Evolutionary conservation across 2,329 filamentous ascomycete species (phyloP).

Genomic region (Zalaria obscura): DNA sequence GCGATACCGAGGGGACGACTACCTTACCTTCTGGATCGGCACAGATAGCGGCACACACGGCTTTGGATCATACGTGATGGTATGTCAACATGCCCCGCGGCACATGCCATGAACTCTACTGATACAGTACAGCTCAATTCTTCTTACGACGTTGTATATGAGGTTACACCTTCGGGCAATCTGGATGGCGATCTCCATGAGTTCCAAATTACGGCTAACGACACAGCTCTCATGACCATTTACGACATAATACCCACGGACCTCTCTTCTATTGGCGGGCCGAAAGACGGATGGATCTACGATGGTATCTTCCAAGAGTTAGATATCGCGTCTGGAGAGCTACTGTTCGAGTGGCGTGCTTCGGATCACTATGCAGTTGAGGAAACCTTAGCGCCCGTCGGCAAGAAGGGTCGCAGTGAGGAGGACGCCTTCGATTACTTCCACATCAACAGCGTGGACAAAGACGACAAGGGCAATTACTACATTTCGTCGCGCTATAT

Average conservation of each 20-base stretch:
- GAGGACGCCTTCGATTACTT: slow-evolving; percentile 33
- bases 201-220: slow-evolving; percentile 25
- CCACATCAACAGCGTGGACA: slow-evolving; percentile 40
- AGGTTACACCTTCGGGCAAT: slow-evolving; percentile 16
- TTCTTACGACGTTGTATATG: slow-evolving; percentile 17
- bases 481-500: slow-evolving; percentile 36
- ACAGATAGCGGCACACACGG: slow-evolving; percentile 13
- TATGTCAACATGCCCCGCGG: slow-evolving; percentile 15
- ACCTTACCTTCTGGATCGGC: slow-evolving; percentile 25
- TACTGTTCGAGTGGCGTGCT: slow-evolving; percentile 27
- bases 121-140: slow-evolving; percentile 7
- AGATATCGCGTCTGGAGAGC: slow-evolving; percentile 23
- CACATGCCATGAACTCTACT: background rate
- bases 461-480: slow-evolving; percentile 33
- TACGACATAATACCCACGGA: slow-evolving; percentile 22
- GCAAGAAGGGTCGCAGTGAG: slow-evolving; percentile 24
- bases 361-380: slow-evolving; percentile 19
- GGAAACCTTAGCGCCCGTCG: slow-evolving; percentile 18
- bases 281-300: slow-evolving; percentile 23
- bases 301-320: slow-evolving; percentile 31
- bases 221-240: slow-evolving; percentile 28
- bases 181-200: slow-evolving; percentile 28
- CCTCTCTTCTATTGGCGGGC: slow-evolving; percentile 11
- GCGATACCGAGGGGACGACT: slow-evolving; percentile 19
- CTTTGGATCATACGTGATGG: slow-evolving; percentile 9